These are phyloP conservation scores for Toxicodendron radicans DNA, from an alignment of 345 rosid species.

Conservation along the genomic window DNA sequence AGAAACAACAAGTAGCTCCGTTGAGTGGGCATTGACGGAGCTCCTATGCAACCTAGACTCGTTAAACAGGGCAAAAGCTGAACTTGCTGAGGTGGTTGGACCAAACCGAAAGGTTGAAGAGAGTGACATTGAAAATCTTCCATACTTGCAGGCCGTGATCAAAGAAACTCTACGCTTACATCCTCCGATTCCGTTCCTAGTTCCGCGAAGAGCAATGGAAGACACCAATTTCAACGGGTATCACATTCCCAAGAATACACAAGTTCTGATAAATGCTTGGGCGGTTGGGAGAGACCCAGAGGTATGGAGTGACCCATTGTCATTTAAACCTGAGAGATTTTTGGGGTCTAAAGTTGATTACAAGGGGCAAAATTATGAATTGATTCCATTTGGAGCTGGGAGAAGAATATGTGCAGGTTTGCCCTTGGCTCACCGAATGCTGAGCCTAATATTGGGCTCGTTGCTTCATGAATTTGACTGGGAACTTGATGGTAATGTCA, in stretches of 20 bases:
- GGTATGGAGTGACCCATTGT: slow-evolving; percentile 42
- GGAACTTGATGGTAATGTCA: slow-evolving; percentile 22
- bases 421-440: slow-evolving; percentile 34
- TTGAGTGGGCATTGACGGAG: slow-evolving; percentile 75
- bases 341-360: slow-evolving; percentile 38
- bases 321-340: slow-evolving; percentile 46
- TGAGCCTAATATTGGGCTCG: slow-evolving; percentile 36
- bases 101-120: slow-evolving; percentile 47
- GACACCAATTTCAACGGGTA: slow-evolving; percentile 56
- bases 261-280: slow-evolving; percentile 56
- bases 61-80: slow-evolving; percentile 48
- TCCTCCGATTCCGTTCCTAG: slow-evolving; percentile 59
- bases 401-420: slow-evolving; percentile 51
- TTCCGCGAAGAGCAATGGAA: slow-evolving; percentile 49
- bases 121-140: slow-evolving; percentile 47
- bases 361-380: slow-evolving; percentile 41
- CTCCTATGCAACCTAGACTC: slow-evolving; percentile 46
- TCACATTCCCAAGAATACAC: slow-evolving; percentile 47
- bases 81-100: slow-evolving; percentile 47
- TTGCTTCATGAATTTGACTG: slow-evolving; percentile 45
- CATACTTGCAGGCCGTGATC: slow-evolving; percentile 48
- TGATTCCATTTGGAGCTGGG: slow-evolving; percentile 52
- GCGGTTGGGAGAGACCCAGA: slow-evolving; percentile 64
- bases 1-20: slow-evolving; percentile 59
- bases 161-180: slow-evolving; percentile 54